phyloP scores from a whole-genome alignment of 2,329 filamentous ascomycete genomes.

The Xylariaceae sp. region DNA sequence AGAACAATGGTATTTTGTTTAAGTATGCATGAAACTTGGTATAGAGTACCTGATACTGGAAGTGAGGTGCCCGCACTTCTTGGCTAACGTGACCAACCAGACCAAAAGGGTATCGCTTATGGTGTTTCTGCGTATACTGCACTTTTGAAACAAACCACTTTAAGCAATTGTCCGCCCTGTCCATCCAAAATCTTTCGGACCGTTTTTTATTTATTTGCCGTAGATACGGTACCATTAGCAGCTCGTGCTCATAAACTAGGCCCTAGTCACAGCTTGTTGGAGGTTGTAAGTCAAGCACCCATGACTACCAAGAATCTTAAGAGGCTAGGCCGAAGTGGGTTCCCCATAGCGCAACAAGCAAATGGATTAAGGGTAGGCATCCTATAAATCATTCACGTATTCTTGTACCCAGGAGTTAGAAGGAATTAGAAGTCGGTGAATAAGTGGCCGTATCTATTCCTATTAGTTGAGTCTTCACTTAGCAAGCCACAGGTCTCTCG shows the following conservation, averaged over 20 bases:
- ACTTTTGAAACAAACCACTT: neutral
- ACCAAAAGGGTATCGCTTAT: neutral
- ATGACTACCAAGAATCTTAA: neutral
- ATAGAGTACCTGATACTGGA: constrained; percentile 21
- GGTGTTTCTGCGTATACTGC: neutral
- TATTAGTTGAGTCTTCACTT: constrained; percentile 8
- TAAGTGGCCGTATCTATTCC: constrained; percentile 70
- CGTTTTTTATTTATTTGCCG: neutral
- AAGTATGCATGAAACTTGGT: constrained; percentile 19
- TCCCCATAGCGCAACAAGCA: neutral
- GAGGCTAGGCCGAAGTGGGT: neutral
- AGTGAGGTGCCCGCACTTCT: constrained; percentile 2
- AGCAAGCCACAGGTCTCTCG: constrained; percentile 6
- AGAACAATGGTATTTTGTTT: constrained; percentile 3
- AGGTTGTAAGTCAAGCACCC: neutral
- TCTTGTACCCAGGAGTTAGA: neutral
- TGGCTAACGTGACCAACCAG: constrained; percentile 4
- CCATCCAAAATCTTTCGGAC: neutral
- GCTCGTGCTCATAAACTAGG: neutral
- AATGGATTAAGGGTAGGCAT: neutral
- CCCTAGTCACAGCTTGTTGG: neutral
- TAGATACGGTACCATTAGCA: neutral
- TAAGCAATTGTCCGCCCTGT: neutral
- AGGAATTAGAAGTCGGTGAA: constrained; percentile 74
- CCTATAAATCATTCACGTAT: constrained; percentile 1